Evolutionary conservation across 495 filamentous ascomycete species (phyloP).

Genomic region (Bryoglossum gracile): DNA sequence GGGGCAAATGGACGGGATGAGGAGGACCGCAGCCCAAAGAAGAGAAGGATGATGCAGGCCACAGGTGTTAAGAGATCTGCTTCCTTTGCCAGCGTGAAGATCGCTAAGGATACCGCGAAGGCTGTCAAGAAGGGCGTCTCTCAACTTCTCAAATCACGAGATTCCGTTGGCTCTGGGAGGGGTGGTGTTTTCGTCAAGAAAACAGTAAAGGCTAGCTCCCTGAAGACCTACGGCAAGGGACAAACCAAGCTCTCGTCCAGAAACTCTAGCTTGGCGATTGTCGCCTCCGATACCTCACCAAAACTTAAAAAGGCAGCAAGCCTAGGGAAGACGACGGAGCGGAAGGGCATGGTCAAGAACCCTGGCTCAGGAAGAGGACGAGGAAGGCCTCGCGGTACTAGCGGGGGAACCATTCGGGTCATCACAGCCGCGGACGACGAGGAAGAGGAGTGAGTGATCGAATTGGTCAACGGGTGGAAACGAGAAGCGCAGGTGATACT

Average conservation of each 20-base stretch:
- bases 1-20: conserved; percentile 28
- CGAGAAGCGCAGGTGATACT: background rate
- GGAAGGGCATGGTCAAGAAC: conserved; percentile 12
- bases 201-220: conserved; percentile 6
- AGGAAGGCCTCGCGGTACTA: background rate
- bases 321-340: conserved; percentile 1
- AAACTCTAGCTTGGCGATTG: conserved; percentile 17
- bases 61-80: conserved; percentile 29
- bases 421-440: background rate
- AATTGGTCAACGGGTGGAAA: too few species aligned
- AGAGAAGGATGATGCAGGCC: conserved; percentile 33
- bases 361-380: too few species aligned
- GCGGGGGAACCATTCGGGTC: conserved; percentile 15
- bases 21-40: conserved; percentile 28
- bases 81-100: conserved; percentile 18
- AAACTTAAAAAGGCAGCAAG: conserved; percentile 4
- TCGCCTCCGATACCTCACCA: conserved; percentile 1
- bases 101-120: conserved; percentile 15
- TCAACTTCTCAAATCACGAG: conserved; percentile 14
- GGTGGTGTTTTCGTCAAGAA: conserved; percentile 6
- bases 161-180: conserved; percentile 8
- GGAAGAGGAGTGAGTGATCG: background rate
- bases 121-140: conserved; percentile 23
- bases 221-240: conserved; percentile 13
- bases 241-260: conserved; percentile 13